These are phyloP conservation scores for Acer negundo DNA, from an alignment of 345 rosid genomes.

Conservation along the genomic window DNA sequence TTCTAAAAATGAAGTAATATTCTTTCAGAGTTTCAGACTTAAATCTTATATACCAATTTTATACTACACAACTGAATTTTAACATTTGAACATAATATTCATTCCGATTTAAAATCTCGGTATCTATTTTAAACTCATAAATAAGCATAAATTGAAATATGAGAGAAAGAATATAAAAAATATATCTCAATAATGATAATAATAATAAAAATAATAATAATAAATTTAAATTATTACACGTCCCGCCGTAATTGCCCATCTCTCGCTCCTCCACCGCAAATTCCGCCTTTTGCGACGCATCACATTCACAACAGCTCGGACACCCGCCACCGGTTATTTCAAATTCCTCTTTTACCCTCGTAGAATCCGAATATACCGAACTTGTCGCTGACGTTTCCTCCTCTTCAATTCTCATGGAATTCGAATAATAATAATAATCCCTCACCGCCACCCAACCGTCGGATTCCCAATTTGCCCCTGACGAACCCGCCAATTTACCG, in stretches of 20 bases:
- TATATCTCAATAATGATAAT: constrained; percentile 24
- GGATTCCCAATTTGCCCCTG: constrained; percentile 57
- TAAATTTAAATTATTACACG: constrained; percentile 11
- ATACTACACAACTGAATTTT: too few relatives aligned
- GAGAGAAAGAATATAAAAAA: not conserved
- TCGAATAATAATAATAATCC: constrained; percentile 19
- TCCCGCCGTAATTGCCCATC: constrained; percentile 17
- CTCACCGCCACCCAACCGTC: constrained; percentile 56
- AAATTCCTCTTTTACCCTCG: constrained; percentile 12
- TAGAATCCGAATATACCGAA: constrained; percentile 22
- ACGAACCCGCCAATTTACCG: constrained; percentile 23
- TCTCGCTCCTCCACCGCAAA: constrained; percentile 23
- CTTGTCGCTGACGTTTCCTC: constrained; percentile 25
- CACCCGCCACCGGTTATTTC: not conserved
- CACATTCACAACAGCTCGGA: constrained; percentile 23
- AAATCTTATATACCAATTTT: too few relatives aligned
- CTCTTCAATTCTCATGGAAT: constrained; percentile 17
- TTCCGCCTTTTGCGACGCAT: constrained; percentile 18
- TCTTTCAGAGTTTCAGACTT: too few relatives aligned
- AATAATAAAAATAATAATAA: not conserved
- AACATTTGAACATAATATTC: too few relatives aligned
- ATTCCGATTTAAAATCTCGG: too few relatives aligned
- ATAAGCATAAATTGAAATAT: not conserved
- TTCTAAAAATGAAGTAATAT: too few relatives aligned
- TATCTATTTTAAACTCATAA: not conserved